A percentile compares a stretch with the other conserved stretches of the same genome.
phyloP scores from a whole-genome alignment of 2,329 filamentous ascomycete genomes.

The Colletotrichum godetiae region DNA sequence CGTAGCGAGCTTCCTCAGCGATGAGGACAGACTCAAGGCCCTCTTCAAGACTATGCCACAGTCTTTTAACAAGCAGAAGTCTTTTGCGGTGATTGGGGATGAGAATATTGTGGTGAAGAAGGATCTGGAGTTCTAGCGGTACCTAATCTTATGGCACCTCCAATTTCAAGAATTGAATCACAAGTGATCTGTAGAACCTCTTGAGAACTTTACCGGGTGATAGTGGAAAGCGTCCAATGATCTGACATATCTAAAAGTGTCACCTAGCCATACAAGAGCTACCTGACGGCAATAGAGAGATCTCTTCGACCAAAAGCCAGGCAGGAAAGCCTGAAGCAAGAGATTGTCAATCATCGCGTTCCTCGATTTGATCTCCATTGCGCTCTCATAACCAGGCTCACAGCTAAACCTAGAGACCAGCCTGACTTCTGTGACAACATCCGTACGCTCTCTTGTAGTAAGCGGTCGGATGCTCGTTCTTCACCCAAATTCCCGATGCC shows the following conservation, averaged over 20 bases:
- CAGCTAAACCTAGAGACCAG: not conserved
- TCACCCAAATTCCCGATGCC: not conserved
- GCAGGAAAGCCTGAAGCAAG: not conserved
- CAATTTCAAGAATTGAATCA: not conserved
- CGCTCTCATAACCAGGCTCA: not conserved
- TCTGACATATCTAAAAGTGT: too few species aligned
- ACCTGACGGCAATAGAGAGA: not conserved
- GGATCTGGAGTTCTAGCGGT: not conserved
- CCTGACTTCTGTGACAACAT: not conserved
- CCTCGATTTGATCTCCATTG: not conserved
- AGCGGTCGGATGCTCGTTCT: not conserved
- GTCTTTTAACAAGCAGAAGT: not conserved
- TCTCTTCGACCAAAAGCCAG: not conserved
- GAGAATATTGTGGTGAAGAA: constrained; percentile 9
- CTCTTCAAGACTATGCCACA: not conserved
- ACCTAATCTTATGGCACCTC: not conserved
- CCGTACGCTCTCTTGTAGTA: not conserved
- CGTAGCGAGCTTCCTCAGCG: not conserved
- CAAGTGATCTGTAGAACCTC: not conserved
- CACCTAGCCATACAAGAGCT: too few species aligned
- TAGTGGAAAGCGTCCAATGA: too few species aligned
- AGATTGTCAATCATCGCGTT: too few species aligned
- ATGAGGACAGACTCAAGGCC: not conserved
- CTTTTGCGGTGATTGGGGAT: constrained; percentile 1
- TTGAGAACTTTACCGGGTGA: too few species aligned